Conservation (phyloP, 2,329 filamentous ascomycete genomes). For the Cytospora leucostoma region DNA sequence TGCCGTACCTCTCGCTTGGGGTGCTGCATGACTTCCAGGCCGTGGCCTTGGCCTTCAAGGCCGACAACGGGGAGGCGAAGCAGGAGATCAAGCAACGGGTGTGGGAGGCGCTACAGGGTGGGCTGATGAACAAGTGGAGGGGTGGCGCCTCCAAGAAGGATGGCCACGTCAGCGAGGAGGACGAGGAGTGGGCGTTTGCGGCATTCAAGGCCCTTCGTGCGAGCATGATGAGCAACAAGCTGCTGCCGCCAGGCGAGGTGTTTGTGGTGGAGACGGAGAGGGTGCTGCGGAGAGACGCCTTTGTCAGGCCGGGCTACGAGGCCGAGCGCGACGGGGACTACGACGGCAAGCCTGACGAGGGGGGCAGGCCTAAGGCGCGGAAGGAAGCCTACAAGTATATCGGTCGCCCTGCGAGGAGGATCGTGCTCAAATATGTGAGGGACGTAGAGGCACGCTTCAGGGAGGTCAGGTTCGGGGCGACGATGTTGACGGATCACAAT, state of each 20-base stretch:
- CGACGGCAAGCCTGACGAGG: slow-evolving; percentile 7
- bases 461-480: slow-evolving; percentile 70
- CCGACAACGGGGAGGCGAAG: slow-evolving; percentile 67
- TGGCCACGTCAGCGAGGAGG: slow-evolving; percentile 44
- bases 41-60: slow-evolving; percentile 71
- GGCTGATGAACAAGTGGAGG: slow-evolving; percentile 63
- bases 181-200: slow-evolving; percentile 70
- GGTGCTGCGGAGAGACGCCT: slow-evolving; percentile 68
- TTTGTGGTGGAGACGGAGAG: slow-evolving; percentile 70
- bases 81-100: slow-evolving; percentile 66
- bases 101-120: slow-evolving; percentile 65
- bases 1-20: slow-evolving; percentile 72
- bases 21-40: slow-evolving; percentile 75
- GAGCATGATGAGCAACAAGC: slow-evolving; percentile 68
- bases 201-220: slow-evolving; percentile 66
- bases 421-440: slow-evolving; percentile 69
- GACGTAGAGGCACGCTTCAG: slow-evolving; percentile 71
- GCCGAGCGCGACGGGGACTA: slow-evolving; percentile 25
- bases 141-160: slow-evolving; percentile 38
- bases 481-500: slow-evolving; percentile 76
- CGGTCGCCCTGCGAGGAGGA: slow-evolving; percentile 66
- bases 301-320: slow-evolving; percentile 41
- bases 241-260: slow-evolving; percentile 75
- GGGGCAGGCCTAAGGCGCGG: slow-evolving; percentile 3
- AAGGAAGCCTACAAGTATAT: slow-evolving; percentile 37